Percentiles rank a stretch among this genome's conserved stretches.
Evolutionary conservation across 1,139 yeast species (phyloP).

Genomic region (Meyerozyma carpophila): DNA sequence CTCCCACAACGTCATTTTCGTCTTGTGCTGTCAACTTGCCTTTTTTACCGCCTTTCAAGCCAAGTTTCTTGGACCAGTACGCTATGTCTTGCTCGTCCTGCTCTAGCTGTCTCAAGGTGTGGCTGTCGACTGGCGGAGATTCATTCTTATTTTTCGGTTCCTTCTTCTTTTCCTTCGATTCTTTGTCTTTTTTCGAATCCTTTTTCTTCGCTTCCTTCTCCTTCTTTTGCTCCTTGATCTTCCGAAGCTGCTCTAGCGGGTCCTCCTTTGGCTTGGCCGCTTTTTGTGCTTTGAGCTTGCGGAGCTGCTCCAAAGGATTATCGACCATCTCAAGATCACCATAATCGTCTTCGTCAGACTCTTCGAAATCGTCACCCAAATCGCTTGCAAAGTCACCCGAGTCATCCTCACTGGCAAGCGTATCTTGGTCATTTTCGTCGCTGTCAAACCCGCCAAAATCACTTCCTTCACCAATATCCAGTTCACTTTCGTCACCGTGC

Average conservation of each 20-base stretch:
- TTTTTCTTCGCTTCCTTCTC: slow-evolving; percentile 7
- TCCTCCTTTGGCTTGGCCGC: slow-evolving; percentile 16
- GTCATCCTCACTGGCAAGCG: slow-evolving; percentile 7
- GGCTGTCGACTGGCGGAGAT: slow-evolving; percentile 15
- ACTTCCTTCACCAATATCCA: slow-evolving; percentile 12
- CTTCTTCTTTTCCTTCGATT: slow-evolving; percentile 6
- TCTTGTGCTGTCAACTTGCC: slow-evolving; percentile 40
- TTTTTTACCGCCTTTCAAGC: slow-evolving; percentile 52
- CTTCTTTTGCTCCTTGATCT: slow-evolving; percentile 24
- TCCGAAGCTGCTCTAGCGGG: slow-evolving; percentile 41
- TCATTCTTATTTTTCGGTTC: slow-evolving; percentile 5
- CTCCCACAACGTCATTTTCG: slow-evolving; percentile 69
- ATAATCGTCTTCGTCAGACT: slow-evolving; percentile 13
- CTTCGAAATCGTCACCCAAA: slow-evolving; percentile 9
- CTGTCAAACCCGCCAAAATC: slow-evolving; percentile 17
- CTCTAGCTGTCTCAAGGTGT: slow-evolving; percentile 17
- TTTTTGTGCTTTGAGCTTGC: slow-evolving; percentile 14
- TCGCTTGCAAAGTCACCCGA: slow-evolving; percentile 4
- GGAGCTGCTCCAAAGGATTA: slow-evolving; percentile 19
- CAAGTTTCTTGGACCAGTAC: slow-evolving; percentile 78
- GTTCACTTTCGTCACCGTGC: slow-evolving; percentile 9
- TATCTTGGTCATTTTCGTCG: slow-evolving; percentile 2
- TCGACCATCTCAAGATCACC: slow-evolving; percentile 12
- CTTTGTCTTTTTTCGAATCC: slow-evolving; percentile 10
- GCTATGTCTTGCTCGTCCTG: slow-evolving; percentile 76